Percentiles rank a stretch among this genome's conserved stretches.
phyloP scores from a whole-genome alignment of 225 moss, liverwort and hornwort species.

The Neckera pumila region DNA sequence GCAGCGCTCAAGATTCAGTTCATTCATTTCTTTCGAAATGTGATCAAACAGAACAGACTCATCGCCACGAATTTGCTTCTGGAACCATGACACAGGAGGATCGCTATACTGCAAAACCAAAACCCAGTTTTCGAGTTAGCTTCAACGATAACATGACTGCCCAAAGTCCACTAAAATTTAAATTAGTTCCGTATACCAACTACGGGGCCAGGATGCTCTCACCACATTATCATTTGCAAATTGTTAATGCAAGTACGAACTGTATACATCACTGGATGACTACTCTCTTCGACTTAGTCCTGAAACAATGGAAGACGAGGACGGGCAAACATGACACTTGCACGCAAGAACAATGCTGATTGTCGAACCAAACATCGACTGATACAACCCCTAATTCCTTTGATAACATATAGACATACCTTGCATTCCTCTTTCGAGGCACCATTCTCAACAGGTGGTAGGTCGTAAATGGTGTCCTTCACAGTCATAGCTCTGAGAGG shows the following conservation, averaged over 20 bases:
- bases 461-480: constrained; percentile 80
- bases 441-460: constrained; percentile 80
- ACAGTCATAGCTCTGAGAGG: constrained; percentile 90
- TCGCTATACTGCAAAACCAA: constrained; percentile 66
- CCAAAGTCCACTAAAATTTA: not conserved
- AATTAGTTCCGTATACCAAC: not conserved
- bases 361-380: not conserved
- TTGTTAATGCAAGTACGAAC: not conserved
- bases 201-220: not conserved
- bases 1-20: constrained; percentile 82
- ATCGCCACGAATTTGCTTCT: constrained; percentile 66
- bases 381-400: not conserved
- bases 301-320: not conserved
- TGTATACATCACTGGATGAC: not conserved
- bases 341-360: not conserved
- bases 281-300: not conserved
- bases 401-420: constrained; percentile 6
- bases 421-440: constrained; percentile 41
- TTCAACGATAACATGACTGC: not conserved
- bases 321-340: not conserved
- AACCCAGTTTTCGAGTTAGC: not conserved
- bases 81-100: constrained; percentile 93
- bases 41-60: constrained; percentile 63
- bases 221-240: not conserved
- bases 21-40: constrained; percentile 96